Evolutionary conservation across 179 eudicot genomes (phyloP), one percentile per base, ranked within the genome.

Genomic region (Beta corolliflora): DNA sequence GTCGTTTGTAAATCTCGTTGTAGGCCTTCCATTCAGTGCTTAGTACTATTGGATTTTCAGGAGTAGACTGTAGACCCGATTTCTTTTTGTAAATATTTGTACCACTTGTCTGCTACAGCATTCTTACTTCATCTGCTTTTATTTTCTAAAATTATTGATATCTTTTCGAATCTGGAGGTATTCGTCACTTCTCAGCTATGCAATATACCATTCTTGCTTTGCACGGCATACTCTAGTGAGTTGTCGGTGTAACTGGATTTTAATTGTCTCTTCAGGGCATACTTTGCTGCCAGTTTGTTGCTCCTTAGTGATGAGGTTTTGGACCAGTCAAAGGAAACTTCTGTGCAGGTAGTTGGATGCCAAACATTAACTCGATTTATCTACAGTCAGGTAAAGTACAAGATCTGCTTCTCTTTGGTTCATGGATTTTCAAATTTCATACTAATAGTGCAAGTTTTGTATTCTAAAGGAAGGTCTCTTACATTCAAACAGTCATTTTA

Each of bases 231-330:
- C 0, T 19, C 21, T 25, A 4, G n/a, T 4, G 44, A 52, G 36
- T 36, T 31, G 2, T 29, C 5, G 54, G 44, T 54, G 78, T 72
- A 65, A 78, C 66, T 67, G 79, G 46, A 77, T 44, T 58, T 87
- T n/a, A 66, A 66, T 50, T 63, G 65, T 84, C 71, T 75, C 80
- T 58, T 87, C 73, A 97, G 99, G 92, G 95, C 91, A 19, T 97
- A 90, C 88, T 94, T 92, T 84, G 90, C 97, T 77, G 86, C 83
- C 73, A 94, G 91, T 84, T 77, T 97, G 84, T 88, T 97, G 85
- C 90, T 92, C 83, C 89, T 94, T 63, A 88, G 89, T 44, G 81
- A 61, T 79, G 97, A 93, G 81, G 92, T 97, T 79, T 84, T 97
- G 86, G 97, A 91, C 82, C 87, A 73, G 79, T 81, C 93, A 29